Evolutionary conservation across 805 yeast genomes (phyloP).

Genomic region (Saccharomycopsis synnaedendra): DNA sequence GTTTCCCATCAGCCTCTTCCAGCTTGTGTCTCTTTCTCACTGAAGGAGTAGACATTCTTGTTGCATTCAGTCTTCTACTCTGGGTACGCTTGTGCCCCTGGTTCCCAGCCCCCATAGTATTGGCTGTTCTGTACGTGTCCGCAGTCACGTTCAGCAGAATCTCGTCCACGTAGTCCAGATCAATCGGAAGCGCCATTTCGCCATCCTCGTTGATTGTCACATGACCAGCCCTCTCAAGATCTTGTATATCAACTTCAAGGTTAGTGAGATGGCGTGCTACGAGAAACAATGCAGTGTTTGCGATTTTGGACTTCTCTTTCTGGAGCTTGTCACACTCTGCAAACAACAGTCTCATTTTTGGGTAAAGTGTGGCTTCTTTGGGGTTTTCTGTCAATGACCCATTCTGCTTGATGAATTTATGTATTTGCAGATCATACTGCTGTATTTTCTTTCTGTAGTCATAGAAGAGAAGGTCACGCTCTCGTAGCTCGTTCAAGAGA

Average conservation of each 20-base stretch:
- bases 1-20: not conserved
- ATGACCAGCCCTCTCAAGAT: constrained; percentile 72
- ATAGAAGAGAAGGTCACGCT: constrained; percentile 52
- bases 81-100: not conserved
- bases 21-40: not conserved
- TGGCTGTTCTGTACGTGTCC: not conserved
- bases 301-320: constrained; percentile 63
- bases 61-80: not conserved
- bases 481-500: constrained; percentile 65
- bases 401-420: constrained; percentile 69
- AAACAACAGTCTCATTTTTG: constrained; percentile 61
- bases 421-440: constrained; percentile 68
- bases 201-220: constrained; percentile 35
- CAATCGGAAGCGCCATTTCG: constrained; percentile 23
- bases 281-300: constrained; percentile 74
- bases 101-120: not conserved
- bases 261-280: constrained; percentile 64
- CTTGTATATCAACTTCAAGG: constrained; percentile 65
- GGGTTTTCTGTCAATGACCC: constrained; percentile 78
- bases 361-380: constrained; percentile 57
- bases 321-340: constrained; percentile 50
- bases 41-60: not conserved
- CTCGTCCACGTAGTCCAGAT: constrained; percentile 12
- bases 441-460: constrained; percentile 57
- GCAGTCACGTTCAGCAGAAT: not conserved